Evolutionary conservation across 176 grass and related monocot genomes (phyloP).

Genomic region (Alopecurus myosuroides): DNA sequence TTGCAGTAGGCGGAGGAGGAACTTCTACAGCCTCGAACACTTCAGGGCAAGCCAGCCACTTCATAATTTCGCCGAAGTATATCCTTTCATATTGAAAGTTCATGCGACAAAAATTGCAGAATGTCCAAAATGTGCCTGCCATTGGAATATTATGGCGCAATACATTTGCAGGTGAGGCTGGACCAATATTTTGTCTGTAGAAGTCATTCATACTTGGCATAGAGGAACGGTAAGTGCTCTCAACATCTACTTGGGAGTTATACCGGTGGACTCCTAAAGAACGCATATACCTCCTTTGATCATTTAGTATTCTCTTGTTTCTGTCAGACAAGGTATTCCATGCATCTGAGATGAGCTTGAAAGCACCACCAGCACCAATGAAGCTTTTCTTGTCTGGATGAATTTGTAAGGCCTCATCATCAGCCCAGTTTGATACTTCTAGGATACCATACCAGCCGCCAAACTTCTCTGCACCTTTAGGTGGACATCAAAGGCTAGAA

Average conservation of each 20-base stretch:
- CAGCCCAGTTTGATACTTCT: constrained; percentile 28
- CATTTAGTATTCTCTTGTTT: constrained; percentile 37
- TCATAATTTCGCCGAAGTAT: constrained; percentile 27
- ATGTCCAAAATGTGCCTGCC: constrained; percentile 66
- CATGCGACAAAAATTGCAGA: constrained; percentile 28
- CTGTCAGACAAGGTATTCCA: constrained; percentile 63
- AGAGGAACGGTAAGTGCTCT: background rate
- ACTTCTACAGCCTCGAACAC: constrained; percentile 44
- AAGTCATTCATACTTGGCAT: constrained; percentile 7
- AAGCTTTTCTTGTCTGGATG: constrained; percentile 79
- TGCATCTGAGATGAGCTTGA: constrained; percentile 62
- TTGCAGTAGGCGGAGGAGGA: background rate
- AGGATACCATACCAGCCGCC: constrained; percentile 56
- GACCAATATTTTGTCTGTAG: background rate
- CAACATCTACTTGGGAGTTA: constrained; percentile 7
- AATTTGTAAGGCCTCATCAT: constrained; percentile 56
- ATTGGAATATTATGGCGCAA: background rate
- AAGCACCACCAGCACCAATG: constrained; percentile 51
- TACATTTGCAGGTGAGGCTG: background rate
- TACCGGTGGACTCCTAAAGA: constrained; percentile 10
- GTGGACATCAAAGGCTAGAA: constrained; percentile 52
- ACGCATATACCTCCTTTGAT: constrained; percentile 34
- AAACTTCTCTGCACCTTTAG: constrained; percentile 40
- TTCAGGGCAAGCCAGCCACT: constrained; percentile 17
- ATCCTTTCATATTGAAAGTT: constrained; percentile 41